Base-by-base conservation (phyloP, 805 yeast genomes). In the Lipomyces orientalis region DNA sequence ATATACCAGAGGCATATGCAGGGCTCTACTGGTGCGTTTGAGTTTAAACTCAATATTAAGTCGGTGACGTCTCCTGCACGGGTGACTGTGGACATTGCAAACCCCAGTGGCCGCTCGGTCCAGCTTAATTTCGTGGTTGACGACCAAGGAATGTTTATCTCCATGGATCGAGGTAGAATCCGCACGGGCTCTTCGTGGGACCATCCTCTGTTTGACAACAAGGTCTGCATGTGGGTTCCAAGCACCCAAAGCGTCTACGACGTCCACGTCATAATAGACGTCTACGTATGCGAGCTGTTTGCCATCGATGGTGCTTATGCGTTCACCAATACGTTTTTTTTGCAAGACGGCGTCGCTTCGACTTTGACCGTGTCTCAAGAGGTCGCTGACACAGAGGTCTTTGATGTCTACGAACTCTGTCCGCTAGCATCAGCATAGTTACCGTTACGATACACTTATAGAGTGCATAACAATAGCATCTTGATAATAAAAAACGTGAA, bases 101-200 rank as follows among this genome's bases (percentile, higher is more conserved):
- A 37, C 43, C 43, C 43, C 43, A 37, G 43, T 37, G 43, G 43
- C 43, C 43, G 43, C 43, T 37, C 43, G 43, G 43, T 37, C 43
- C 43, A 37, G 43, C 43, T 37, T 37, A 37, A 37, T 37, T 37
- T 37, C 43, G 43, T 37, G 43, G 43, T 37, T 37, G 43, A 37
- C 43, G 43, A 37, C 43, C 43, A 37, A 37, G 43, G 43, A 37
- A 37, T 37, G 43, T 37, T 37, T 37, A 37, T 37, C 43, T 37
- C 43, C 43, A 37, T 37, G 43, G 43, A 37, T 37, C 43, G 43
- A 37, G 43, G 43, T 37, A 37, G 43, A 37, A 37, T 37, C 43
- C 43, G 43, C 43, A 37, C 43, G 43, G 43, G 43, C 43, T 37
- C 43, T 37, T 37, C 16, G 43, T 37, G 43, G 43, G 43, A 37